Evolutionary conservation across 345 rosid species (phyloP).

Genomic region (Gossypium longicalyx): DNA sequence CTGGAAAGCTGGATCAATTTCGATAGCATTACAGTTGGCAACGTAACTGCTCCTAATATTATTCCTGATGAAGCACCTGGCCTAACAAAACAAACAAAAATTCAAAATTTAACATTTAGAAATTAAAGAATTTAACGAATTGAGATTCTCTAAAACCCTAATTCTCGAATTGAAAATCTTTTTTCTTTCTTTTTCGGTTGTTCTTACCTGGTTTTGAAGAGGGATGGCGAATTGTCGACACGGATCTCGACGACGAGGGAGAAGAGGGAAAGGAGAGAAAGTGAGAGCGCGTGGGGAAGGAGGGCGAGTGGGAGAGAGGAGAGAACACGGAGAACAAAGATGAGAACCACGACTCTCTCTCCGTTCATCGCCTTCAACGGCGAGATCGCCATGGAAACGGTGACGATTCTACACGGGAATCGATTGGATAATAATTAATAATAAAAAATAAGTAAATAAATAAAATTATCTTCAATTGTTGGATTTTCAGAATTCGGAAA

Average conservation of each 20-base stretch:
- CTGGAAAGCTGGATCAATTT: constrained; percentile 72
- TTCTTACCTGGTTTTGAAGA: constrained; percentile 54
- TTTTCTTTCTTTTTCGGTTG: too few species aligned
- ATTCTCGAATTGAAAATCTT: constrained; percentile 18
- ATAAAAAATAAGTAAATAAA: too few species aligned
- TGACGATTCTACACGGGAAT: constrained; percentile 17
- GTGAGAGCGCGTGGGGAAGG: constrained; percentile 60
- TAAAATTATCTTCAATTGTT: too few species aligned
- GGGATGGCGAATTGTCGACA: constrained; percentile 41
- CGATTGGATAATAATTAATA: not conserved
- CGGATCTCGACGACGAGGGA: constrained; percentile 65
- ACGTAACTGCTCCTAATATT: constrained; percentile 72
- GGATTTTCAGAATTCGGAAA: not conserved
- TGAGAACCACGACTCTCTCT: constrained; percentile 73
- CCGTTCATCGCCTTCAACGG: constrained; percentile 47
- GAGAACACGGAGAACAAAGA: constrained; percentile 48
- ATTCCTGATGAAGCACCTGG: constrained; percentile 89
- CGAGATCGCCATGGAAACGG: constrained; percentile 10
- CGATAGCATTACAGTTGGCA: constrained; percentile 72
- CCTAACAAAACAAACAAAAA: constrained; percentile 37
- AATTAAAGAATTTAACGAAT: not conserved
- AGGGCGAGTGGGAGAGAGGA: constrained; percentile 57
- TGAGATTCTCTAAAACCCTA: constrained; percentile 9
- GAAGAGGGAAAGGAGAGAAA: constrained; percentile 49
- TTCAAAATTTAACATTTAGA: not conserved